Base-by-base conservation (phyloP, 495 filamentous ascomycete genomes). In the Aeminium ludgeri region DNA sequence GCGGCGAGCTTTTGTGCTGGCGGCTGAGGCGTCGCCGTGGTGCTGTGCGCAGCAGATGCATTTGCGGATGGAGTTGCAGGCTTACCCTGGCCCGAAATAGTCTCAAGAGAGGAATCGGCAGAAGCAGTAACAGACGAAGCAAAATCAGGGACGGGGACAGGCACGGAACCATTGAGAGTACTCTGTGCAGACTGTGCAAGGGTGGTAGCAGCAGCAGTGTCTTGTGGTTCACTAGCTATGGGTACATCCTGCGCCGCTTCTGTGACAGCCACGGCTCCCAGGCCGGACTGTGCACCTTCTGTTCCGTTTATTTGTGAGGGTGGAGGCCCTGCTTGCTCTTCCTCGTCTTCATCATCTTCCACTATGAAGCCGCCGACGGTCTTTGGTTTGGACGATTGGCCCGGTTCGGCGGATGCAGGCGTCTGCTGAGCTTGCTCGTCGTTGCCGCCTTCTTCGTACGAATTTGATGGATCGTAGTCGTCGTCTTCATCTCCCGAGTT, bases 311-410 rank as follows among this genome's bases (percentile, higher is more conserved):
- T 6, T 28, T 50, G 41, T 43, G 41, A 32, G 16, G 46, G 37
- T n/a, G 33, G 36, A 5, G 32, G 25, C 12, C 7, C n/a, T 27
- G 48, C 35, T 34, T 38, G 7, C 8, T 62, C 66, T 41, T 70
- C 65, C 25, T 66, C 63, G 49, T 73, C 71, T 58, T 74, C 58
- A 30, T 65, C 62, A 41, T 61, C 78, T 62, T 82, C 80, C 49
- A 78, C 74, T 55, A 84, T 66, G 67, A 87, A 86, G 46, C 82
- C 83, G 50, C 78, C 81, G 47, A 76, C 76, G 30, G 72, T 83
- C 58, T 74, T 76, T 41, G 76, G 69, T 44, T 48, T 46, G 30
- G 11, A 33, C 20, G 42, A 46, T 41, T 33, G 46, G 8, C 23
- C 8, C 8, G 23, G 4, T 25, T 25, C 23, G 23, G 23, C 23